These are phyloP conservation scores for Xylaria intraflava DNA, from an alignment of 495 filamentous ascomycete genomes.

Conservation along the genomic window DNA sequence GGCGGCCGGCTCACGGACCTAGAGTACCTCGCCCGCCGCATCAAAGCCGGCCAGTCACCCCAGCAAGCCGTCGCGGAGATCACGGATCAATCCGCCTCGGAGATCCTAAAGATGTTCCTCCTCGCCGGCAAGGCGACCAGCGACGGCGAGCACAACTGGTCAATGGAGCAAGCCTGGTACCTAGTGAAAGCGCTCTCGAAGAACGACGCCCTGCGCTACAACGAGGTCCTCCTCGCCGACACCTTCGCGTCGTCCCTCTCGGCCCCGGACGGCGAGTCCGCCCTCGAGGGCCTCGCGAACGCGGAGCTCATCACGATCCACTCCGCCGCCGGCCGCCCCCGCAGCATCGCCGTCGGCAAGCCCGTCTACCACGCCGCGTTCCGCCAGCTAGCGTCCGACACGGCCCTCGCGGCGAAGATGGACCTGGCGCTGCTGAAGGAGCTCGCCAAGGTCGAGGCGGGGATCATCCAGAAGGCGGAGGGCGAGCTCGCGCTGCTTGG, in stretches of 20 bases:
- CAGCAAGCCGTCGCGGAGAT: constrained; percentile 81
- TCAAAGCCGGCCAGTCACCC: constrained; percentile 83
- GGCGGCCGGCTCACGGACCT: constrained; percentile 91
- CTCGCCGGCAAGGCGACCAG: constrained; percentile 39
- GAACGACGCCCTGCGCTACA: constrained; percentile 62
- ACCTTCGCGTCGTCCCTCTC: constrained; percentile 55
- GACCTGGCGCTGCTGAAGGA: constrained; percentile 64
- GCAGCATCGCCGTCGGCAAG: constrained; percentile 68
- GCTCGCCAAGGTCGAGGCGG: constrained; percentile 63
- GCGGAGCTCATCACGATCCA: constrained; percentile 79
- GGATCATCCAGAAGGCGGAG: constrained; percentile 71
- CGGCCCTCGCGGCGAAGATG: constrained; percentile 63
- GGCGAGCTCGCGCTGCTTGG: constrained; percentile 64
- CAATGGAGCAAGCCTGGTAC: constrained; percentile 80
- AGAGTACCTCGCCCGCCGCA: constrained; percentile 83
- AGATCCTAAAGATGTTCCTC: constrained; percentile 91
- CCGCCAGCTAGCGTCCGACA: constrained; percentile 58
- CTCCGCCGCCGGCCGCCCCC: constrained; percentile 67
- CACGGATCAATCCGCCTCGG: constrained; percentile 75
- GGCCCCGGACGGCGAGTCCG: constrained; percentile 53
- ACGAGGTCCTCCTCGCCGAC: constrained; percentile 69
- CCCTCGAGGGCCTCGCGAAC: constrained; percentile 73
- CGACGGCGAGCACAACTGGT: constrained; percentile 57
- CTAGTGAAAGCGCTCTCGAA: constrained; percentile 67
- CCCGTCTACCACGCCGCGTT: constrained; percentile 88